Evolutionary conservation across 352 stramenopile genomes (phyloP).

Genomic region (Stephanocyclus meneghinianus): DNA sequence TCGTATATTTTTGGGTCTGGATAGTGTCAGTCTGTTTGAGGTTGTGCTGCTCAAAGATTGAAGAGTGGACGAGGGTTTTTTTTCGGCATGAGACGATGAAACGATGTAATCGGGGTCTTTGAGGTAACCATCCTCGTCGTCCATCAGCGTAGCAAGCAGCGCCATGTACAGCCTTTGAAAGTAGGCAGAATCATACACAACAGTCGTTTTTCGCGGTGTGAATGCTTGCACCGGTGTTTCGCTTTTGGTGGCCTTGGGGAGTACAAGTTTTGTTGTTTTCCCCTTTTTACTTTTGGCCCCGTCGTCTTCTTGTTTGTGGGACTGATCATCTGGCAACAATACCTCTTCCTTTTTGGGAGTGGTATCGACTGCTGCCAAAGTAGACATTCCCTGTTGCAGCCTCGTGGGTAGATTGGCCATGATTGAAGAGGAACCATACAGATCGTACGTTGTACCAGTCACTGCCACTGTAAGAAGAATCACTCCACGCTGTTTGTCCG

Average conservation of each 20-base stretch:
- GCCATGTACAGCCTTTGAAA: slow-evolving; percentile 38
- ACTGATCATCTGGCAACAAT: not conserved
- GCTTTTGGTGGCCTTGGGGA: not conserved
- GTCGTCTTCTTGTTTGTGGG: not conserved
- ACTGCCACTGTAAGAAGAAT: slow-evolving; percentile 37
- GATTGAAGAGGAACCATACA: slow-evolving; percentile 32
- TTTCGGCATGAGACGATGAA: not conserved
- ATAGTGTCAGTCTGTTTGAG: not conserved
- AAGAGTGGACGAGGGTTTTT: not conserved
- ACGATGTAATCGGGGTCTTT: slow-evolving; percentile 24
- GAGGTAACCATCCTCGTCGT: slow-evolving; percentile 45
- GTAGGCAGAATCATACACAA: slow-evolving; percentile 32
- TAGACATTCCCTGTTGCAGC: slow-evolving; percentile 20
- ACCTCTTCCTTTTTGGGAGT: slow-evolving; percentile 6
- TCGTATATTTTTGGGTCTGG: slow-evolving; percentile 17
- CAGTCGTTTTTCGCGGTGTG: not conserved
- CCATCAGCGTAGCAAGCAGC: slow-evolving; percentile 36
- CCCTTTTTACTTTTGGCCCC: slow-evolving; percentile 1
- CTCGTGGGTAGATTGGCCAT: slow-evolving; percentile 25
- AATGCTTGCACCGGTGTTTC: not conserved
- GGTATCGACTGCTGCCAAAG: slow-evolving; percentile 28
- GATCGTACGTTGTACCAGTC: slow-evolving; percentile 35
- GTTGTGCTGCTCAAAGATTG: not conserved
- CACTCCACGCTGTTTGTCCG: slow-evolving; percentile 6
- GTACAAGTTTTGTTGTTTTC: slow-evolving; percentile 1